Evolutionary conservation across 2,329 filamentous ascomycete species (phyloP).

Genomic region (Paecilomyces sp.): DNA sequence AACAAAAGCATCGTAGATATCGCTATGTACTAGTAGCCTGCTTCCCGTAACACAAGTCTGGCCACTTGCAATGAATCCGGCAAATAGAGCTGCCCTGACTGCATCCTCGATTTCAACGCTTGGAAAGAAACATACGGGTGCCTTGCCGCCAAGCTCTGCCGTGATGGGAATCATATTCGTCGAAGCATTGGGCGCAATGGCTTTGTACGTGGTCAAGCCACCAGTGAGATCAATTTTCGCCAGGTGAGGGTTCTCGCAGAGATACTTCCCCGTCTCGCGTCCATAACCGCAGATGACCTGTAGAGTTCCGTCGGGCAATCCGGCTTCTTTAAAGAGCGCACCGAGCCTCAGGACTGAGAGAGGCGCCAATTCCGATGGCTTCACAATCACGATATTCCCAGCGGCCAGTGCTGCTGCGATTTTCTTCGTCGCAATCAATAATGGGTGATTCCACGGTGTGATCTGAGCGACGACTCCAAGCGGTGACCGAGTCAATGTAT

Average conservation of each 20-base stretch:
- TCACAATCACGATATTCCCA: slow-evolving; percentile 33
- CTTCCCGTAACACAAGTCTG: slow-evolving; percentile 53
- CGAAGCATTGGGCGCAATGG: slow-evolving; percentile 12
- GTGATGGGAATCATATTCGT: slow-evolving; percentile 15
- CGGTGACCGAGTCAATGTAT: slow-evolving; percentile 29
- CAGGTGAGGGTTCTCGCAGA: slow-evolving; percentile 30
- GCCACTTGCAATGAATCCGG: slow-evolving; percentile 46
- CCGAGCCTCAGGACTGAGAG: slow-evolving; percentile 36
- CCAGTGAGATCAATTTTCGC: slow-evolving; percentile 18
- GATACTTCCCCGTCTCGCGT: slow-evolving; percentile 43
- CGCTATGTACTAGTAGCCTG: slow-evolving; percentile 44
- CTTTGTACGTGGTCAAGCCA: slow-evolving; percentile 13
- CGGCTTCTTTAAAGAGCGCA: slow-evolving; percentile 33
- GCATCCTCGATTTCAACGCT: slow-evolving; percentile 13
- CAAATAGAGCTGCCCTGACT: slow-evolving; percentile 25
- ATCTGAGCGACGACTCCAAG: slow-evolving; percentile 34
- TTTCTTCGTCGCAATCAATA: slow-evolving; percentile 32
- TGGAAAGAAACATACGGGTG: slow-evolving; percentile 18
- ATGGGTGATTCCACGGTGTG: slow-evolving; percentile 33
- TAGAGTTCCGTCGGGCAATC: slow-evolving; percentile 36
- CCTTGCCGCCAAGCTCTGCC: slow-evolving; percentile 19
- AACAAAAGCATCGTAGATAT: slow-evolving; percentile 34
- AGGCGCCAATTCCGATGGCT: slow-evolving; percentile 36
- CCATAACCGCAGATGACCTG: slow-evolving; percentile 49
- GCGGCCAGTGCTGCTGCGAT: slow-evolving; percentile 33